Conservation (phyloP, 805 yeast genomes). For the Myxozyma melibiosi region DNA sequence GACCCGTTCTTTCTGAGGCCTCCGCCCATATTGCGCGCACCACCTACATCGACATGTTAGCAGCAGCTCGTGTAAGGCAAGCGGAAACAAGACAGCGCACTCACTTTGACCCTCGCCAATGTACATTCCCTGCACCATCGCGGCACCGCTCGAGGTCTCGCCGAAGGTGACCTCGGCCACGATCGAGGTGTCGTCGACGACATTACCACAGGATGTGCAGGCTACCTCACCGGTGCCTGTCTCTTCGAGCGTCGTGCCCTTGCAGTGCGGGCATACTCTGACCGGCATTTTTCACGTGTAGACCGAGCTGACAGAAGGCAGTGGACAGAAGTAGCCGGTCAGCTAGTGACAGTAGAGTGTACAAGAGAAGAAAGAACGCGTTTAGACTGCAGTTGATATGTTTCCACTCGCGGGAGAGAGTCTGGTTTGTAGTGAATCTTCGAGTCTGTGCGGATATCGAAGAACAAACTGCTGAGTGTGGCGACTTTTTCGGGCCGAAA, state of each 20-base stretch:
- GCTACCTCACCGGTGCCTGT: slow-evolving; percentile 56
- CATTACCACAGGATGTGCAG: slow-evolving; percentile 83
- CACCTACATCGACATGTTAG: slow-evolving; percentile 15
- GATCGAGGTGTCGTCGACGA: slow-evolving; percentile 87
- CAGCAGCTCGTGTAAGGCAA: background rate
- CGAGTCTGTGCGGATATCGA: background rate
- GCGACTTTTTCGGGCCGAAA: background rate
- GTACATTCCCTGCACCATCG: slow-evolving; percentile 92
- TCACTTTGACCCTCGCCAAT: slow-evolving; percentile 76
- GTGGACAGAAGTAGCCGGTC: no score
- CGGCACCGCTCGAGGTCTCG: slow-evolving; percentile 90
- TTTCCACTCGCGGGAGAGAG: no score
- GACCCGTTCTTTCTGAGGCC: slow-evolving; percentile 44
- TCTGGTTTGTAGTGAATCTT: background rate
- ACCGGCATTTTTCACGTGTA: slow-evolving; percentile 15
- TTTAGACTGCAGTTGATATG: background rate
- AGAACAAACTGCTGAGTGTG: background rate
- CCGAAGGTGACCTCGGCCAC: slow-evolving; percentile 95
- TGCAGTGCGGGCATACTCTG: slow-evolving; percentile 25
- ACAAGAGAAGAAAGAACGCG: no score
- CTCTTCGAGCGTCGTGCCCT: slow-evolving; percentile 29
- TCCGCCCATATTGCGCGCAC: slow-evolving; percentile 47
- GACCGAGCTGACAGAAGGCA: background rate
- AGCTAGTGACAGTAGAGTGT: no score
- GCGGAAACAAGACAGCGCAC: no score